Base-by-base conservation (phyloP, 2,329 filamentous ascomycete species). In the Blastomyces silverae region DNA sequence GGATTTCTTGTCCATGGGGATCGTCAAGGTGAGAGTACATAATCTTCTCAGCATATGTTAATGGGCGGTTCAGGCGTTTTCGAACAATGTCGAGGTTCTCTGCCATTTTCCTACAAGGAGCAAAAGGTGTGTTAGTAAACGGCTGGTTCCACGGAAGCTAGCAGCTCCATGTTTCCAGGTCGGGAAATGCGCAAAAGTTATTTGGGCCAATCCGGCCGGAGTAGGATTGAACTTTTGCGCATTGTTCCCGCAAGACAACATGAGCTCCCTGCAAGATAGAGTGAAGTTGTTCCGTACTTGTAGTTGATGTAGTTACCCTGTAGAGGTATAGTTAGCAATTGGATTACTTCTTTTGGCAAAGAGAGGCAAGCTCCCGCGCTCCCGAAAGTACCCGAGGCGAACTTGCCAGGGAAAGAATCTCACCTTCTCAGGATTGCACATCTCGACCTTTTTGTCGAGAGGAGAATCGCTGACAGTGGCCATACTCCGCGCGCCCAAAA, bases 11-110 rank as follows among this genome's bases (percentile, higher is more conserved):
- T 72, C 87, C 89, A 75, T 97, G 90, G 64, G 94, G 94, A 79
- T 99, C 91, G 81, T 97, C 94, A 78, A 99, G 84, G 81, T 99
- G 94, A 68, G 93, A 97, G 85, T 99, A 99, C 73, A 97, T 86
- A 75, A 99, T 92, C 87, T 99, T 99, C 86, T 99, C 94, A 78
- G 92, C 91, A 78, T 89, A 96, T 73, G 92, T 94, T 73, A 99
- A 87, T 71, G 94, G 94, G 73, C 91, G 89, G 83, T 96, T 96
- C 71, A 99, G 86, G 75, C 94, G 89, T 73, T 83, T 79, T 76
- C 94, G 90, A 72, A 99, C 94, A 79, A 99, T 87, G 74, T 87
- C 83, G 67, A 99, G 86, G 85, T 96, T 97, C 84, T 97, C 92
- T 73, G 90, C 92, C 92, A 97, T 97, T 86, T 97, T 97, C 86